Evolutionary conservation across 108 stramenopile genomes (phyloP).

Genomic region (Ochromonas danica): DNA sequence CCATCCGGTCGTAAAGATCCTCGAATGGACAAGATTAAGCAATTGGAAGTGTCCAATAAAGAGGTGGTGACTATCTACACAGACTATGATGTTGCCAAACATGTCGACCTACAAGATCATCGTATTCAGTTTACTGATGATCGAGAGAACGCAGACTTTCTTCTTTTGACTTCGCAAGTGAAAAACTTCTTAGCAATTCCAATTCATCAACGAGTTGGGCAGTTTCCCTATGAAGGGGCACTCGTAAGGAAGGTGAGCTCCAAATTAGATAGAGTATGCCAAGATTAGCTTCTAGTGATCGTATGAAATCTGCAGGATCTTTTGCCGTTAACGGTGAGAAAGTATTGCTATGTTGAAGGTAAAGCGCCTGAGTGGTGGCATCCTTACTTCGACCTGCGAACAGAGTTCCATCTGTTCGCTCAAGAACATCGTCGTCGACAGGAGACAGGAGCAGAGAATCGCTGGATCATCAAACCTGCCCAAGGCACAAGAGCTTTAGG

Average conservation of each 20-base stretch:
- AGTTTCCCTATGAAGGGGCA: conserved; percentile 2
- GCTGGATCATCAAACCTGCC: conserved; percentile 20
- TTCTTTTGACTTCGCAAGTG: not conserved
- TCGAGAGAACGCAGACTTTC: not conserved
- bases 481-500: conserved; percentile 5
- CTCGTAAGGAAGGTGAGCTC: not conserved
- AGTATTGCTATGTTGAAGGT: not conserved
- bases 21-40: not conserved
- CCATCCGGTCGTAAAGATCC: not conserved
- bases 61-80: not conserved
- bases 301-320: not conserved
- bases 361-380: not conserved
- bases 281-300: not conserved
- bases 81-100: not conserved
- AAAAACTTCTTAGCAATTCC: not conserved
- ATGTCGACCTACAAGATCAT: not conserved
- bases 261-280: not conserved
- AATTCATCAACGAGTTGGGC: not conserved
- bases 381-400: not conserved
- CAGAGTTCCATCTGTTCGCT: conserved; percentile 26
- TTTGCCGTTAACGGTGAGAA: conserved; percentile 3
- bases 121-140: not conserved
- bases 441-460: not conserved
- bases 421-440: not conserved
- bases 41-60: too few relatives aligned